Percentiles rank a stretch among this genome's conserved stretches.
These are phyloP conservation scores for Zygosaccharomyces siamensis DNA, from an alignment of 805 yeast species.

Conservation along the genomic window DNA sequence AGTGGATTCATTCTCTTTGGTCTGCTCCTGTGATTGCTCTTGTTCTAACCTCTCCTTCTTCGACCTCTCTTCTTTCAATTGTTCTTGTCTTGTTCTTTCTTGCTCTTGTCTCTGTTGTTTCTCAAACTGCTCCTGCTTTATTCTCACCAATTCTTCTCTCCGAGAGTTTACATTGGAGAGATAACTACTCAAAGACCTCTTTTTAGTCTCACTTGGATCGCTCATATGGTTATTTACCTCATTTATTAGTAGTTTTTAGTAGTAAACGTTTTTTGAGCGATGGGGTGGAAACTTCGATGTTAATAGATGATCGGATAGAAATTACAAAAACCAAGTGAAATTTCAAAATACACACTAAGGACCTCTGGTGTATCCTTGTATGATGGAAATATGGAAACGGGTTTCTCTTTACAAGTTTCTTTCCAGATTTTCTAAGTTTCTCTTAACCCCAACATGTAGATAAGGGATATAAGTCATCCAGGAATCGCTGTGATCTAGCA, in stretches of 20 bases:
- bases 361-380: no score
- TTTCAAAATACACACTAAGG: no score
- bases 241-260: background rate
- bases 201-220: slow-evolving; percentile 16
- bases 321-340: no score
- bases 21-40: background rate
- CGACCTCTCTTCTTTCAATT: background rate
- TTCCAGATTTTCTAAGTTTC: background rate
- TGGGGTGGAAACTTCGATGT: background rate
- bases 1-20: background rate
- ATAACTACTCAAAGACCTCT: slow-evolving; percentile 33
- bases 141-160: slow-evolving; percentile 29
- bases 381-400: background rate
- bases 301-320: background rate
- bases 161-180: slow-evolving; percentile 29
- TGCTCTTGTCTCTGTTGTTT: slow-evolving; percentile 3
- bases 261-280: background rate
- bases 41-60: background rate
- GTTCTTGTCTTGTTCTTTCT: slow-evolving; percentile 2
- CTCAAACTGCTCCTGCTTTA: slow-evolving; percentile 9
- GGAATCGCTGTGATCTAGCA: background rate
- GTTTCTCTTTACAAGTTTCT: background rate
- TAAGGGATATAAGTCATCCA: background rate
- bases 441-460: background rate
- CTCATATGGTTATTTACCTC: background rate